These are phyloP conservation scores for Clathrospora elynae DNA, from an alignment of 2,329 filamentous ascomycete genomes.

Conservation along the genomic window DNA sequence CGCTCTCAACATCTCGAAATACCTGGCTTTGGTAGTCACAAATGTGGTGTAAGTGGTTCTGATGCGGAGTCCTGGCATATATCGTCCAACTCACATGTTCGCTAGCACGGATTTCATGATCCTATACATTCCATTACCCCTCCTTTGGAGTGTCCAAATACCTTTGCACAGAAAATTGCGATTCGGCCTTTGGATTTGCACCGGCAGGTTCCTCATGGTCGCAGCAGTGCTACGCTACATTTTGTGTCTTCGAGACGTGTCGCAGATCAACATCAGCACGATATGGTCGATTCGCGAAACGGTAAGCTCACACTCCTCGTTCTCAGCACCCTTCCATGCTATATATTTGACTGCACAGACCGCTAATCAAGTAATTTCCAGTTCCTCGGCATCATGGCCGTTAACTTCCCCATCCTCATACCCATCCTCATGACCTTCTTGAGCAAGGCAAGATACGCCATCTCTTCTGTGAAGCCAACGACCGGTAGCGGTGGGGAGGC, in stretches of 20 bases:
- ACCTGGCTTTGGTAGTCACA: conserved; percentile 11
- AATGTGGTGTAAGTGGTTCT: conserved; percentile 6
- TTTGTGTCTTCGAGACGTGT: conserved; percentile 8
- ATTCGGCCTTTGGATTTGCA: conserved; percentile 6
- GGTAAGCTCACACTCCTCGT: neutral
- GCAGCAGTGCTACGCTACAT: conserved; percentile 5
- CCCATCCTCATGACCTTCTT: conserved; percentile 7
- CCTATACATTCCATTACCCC: conserved; percentile 4
- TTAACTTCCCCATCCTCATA: conserved; percentile 7
- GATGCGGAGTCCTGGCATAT: neutral
- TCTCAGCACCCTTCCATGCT: neutral
- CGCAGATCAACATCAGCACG: conserved; percentile 8
- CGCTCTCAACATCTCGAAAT: conserved; percentile 17
- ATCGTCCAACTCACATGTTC: neutral
- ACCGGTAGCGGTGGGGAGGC: neutral
- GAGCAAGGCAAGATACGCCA: conserved; percentile 1
- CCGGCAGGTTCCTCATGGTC: conserved; percentile 5
- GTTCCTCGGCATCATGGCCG: conserved; percentile 8
- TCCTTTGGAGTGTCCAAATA: conserved; percentile 5
- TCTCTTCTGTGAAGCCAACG: conserved; percentile 1
- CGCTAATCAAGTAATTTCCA: neutral
- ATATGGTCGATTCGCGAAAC: conserved; percentile 12
- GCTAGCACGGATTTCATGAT: conserved; percentile 8
- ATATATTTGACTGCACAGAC: too few species aligned
- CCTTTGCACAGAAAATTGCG: conserved; percentile 1